Evolutionary conservation across 2,329 filamentous ascomycete species (phyloP), one percentile per base, ranked within the genome.

Genomic region (Pyrenophora teres): DNA sequence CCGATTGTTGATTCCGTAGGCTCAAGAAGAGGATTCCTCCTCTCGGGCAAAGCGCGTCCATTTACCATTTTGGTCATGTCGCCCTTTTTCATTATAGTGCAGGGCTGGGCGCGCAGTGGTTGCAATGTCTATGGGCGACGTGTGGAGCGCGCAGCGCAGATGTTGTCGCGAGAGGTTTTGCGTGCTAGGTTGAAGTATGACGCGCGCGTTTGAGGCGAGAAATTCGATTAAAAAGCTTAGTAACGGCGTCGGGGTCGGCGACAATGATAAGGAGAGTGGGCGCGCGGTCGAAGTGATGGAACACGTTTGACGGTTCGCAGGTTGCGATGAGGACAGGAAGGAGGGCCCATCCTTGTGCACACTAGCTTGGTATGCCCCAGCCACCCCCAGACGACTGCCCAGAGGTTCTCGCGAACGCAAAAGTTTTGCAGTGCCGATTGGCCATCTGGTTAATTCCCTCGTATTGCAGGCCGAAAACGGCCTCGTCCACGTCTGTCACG

Each of bases 21-120:
- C 47, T 73, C 79, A 73, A 90, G 82, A 56, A 89, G 79, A 59
- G 83, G 86, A 72, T 90, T 90, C 69, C 81, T 80, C 75, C 79
- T 79, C 63, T 77, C 75, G 30, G 87, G 87, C 58, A 90, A 77
- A 40, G 70, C 74, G 71, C 83, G 66, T 60, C 67, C 68, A 30
- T 59, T 55, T 33, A 69, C 64, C 72, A 75, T 75, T 50, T 43
- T 64, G 35, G 56, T 45, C 41, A 30, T 9, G 39, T 59, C 45
- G 39, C 16, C 31, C 38, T 12, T 52, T 19, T n/a, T 31, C 23
- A 13, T 40, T 15, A 41, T 36, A 10, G n/a, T 32, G 30, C 27
- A 18, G 8, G 18, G n/a, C 27, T 45, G 33, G 9, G 42, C 42
- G 42, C 32, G 62, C 41, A 57, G 54, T 45, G 50, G 32, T 48